Evolutionary conservation across 495 filamentous ascomycete species (phyloP), one percentile per base, ranked within the genome.

Genomic region (Oidiodendron maius): DNA sequence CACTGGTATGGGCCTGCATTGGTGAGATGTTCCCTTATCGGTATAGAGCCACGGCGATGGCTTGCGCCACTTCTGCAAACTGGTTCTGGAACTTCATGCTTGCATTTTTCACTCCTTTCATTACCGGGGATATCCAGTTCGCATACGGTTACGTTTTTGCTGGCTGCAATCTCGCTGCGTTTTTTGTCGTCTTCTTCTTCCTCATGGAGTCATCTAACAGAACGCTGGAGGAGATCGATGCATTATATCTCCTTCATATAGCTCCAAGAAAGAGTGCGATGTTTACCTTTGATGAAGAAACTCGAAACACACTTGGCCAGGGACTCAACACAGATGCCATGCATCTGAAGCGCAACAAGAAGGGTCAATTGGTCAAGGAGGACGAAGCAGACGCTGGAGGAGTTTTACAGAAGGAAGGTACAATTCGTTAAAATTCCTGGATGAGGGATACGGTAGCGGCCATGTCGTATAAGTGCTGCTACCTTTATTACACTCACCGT

Each of bases 61-160:
- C 82, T 26, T 60, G 90, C 15, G 83, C 84, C 13, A 93, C 89
- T 0, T 81, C 84, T 4, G 76, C 80, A 45, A 95, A 94, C 71
- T 95, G 89, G 89, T 77, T 82, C 46, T 93, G 83, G 83, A 95
- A 94, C 65, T 30, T 91, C 72, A 63, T 91, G 54, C 81, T 93
- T 57, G 80, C 81, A 10, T 89, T 93, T 74, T 86, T 91, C 69
- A 89, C 87, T 2, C 86, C 87, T 5, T 83, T 86, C 64, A 87
- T 88, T 59, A 78, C 73, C 32, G 61, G 62, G 16, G 71, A 75
- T 28, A 91, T 94, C 54, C 71, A 79, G 51, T 91, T 81, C 67
- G 65, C 71, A 20, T 91, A 89, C 66, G 87, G 88, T 26, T 91
- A 86, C 63, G 77, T 94, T 51, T 90, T 91, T 55, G 86, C 83